Percentiles rank a stretch among this genome's conserved stretches.
Evolutionary conservation across 345 rosid species (phyloP).

Genomic region (Salix purpurea): DNA sequence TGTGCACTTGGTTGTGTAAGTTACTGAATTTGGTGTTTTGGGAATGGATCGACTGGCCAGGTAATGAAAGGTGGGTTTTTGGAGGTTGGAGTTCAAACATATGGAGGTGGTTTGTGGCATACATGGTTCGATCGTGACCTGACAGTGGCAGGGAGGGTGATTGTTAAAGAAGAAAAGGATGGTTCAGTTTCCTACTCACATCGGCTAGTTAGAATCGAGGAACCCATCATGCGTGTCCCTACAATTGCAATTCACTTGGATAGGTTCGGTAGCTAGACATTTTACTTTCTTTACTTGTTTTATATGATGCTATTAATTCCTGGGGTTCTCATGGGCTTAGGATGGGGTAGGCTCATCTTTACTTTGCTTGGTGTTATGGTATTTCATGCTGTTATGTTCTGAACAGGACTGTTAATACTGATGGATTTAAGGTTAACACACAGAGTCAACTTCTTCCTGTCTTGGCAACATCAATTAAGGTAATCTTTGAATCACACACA

Average conservation of each 20-base stretch:
- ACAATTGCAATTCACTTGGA: constrained; percentile 93
- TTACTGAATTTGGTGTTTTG: not conserved
- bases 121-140: constrained; percentile 99
- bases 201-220: constrained; percentile 64
- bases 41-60: constrained; percentile 34
- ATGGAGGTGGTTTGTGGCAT: constrained; percentile 95
- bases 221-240: constrained; percentile 90
- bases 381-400: constrained; percentile 2
- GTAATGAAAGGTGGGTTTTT: constrained; percentile 71
- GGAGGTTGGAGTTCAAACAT: constrained; percentile 89
- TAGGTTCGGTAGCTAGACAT: constrained; percentile 41
- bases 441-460: constrained; percentile 80
- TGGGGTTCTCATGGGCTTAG: not conserved
- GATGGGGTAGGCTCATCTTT: not conserved
- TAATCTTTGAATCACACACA: constrained; percentile 14
- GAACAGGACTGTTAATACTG: constrained; percentile 62
- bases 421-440: constrained; percentile 92
- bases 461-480: constrained; percentile 89
- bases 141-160: constrained; percentile 87
- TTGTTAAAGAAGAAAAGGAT: constrained; percentile 52
- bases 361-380: not conserved
- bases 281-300: not conserved
- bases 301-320: not conserved
- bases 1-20: not conserved
- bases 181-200: constrained; percentile 64